phyloP scores from a whole-genome alignment of 164 flowering plant genomes.

The Dillenia turbinata region DNA sequence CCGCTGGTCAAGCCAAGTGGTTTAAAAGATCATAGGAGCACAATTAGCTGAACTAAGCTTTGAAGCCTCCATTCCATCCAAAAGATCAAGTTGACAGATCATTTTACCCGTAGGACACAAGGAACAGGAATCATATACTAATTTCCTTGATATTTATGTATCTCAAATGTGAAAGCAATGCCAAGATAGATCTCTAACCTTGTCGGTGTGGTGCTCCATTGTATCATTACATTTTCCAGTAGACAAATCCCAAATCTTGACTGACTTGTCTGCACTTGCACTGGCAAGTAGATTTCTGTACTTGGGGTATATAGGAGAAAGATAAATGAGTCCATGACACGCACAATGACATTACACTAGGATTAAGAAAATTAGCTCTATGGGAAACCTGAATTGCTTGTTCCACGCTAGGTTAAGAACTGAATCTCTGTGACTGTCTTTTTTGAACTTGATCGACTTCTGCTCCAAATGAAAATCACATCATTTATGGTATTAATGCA shows the following conservation, averaged over 20 bases:
- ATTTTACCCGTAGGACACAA: too few relatives aligned
- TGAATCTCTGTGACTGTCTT: constrained; percentile 82
- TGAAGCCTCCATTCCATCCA: too few relatives aligned
- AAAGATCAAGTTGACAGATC: too few relatives aligned
- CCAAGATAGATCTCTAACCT: constrained; percentile 37
- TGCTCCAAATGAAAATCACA: constrained; percentile 20
- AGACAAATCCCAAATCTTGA: constrained; percentile 91
- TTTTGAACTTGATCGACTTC: constrained; percentile 58
- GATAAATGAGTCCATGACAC: not conserved
- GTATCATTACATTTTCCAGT: constrained; percentile 68
- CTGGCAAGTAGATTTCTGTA: constrained; percentile 91
- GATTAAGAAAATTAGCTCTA: not conserved
- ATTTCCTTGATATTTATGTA: too few relatives aligned
- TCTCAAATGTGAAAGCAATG: too few relatives aligned
- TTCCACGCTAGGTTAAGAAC: constrained; percentile 98
- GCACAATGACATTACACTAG: not conserved
- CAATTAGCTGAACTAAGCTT: too few relatives aligned
- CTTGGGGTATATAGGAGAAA: not conserved
- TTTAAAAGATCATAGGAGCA: too few relatives aligned
- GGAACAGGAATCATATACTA: too few relatives aligned
- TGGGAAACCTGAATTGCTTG: constrained; percentile 68
- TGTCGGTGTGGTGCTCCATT: constrained; percentile 79
- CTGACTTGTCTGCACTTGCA: constrained; percentile 86
- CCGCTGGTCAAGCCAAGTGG: too few relatives aligned
- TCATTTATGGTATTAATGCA: not conserved